phyloP scores from a whole-genome alignment of 106 monocot genomes.

The Allium fistulosum region DNA sequence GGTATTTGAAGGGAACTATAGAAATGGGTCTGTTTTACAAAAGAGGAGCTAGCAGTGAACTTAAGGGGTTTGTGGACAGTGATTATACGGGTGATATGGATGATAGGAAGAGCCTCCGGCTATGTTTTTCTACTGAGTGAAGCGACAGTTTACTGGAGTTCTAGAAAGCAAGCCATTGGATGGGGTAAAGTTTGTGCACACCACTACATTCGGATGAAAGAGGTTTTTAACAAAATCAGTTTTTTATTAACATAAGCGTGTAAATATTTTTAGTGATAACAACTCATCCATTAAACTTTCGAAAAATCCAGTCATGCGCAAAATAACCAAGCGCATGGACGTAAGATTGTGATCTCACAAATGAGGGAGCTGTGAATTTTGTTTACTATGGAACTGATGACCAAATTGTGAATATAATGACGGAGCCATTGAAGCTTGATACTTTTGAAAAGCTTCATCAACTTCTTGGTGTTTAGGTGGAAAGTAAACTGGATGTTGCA shows the following conservation, averaged over 20 bases:
- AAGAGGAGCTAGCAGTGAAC: background rate
- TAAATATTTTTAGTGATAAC: background rate
- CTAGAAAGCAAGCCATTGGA: no score
- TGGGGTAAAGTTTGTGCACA: background rate
- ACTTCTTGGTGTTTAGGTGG: background rate
- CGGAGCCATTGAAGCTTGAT: background rate
- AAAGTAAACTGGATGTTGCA: background rate
- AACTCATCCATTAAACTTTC: conserved; percentile 2
- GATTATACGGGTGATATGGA: background rate
- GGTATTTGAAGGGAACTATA: background rate
- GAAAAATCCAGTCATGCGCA: background rate
- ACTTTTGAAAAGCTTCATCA: background rate
- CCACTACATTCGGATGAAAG: background rate
- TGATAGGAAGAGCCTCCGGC: background rate
- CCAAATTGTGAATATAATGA: background rate
- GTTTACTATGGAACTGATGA: background rate
- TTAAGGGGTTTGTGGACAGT: background rate
- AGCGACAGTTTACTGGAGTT: background rate
- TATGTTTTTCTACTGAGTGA: background rate
- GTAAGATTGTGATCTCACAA: background rate
- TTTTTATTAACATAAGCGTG: background rate
- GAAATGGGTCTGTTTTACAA: background rate
- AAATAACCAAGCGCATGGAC: background rate
- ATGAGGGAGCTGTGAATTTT: background rate
- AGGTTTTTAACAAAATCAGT: background rate